A percentile compares a stretch with the other conserved stretches of the same genome.
Evolutionary conservation across 176 grass and related monocot genomes (phyloP).

Genomic region (Calamus simplicifolius): DNA sequence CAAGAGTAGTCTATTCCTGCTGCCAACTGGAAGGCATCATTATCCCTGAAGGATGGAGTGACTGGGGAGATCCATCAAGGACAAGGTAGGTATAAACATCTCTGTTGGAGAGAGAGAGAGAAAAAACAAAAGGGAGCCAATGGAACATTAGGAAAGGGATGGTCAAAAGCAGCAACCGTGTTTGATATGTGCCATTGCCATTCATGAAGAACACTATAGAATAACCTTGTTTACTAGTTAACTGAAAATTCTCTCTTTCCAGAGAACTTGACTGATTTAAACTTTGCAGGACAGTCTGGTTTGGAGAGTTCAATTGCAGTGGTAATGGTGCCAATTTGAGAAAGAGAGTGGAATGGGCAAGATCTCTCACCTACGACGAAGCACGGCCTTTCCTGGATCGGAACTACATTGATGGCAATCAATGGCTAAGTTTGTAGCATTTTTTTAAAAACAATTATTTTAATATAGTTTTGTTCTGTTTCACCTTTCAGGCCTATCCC

Average conservation of each 20-base stretch:
- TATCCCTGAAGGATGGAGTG: conserved; percentile 74
- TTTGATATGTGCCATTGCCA: too few species aligned
- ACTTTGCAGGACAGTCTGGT: conserved; percentile 51
- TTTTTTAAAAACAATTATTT: too few species aligned
- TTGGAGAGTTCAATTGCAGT: conserved; percentile 70
- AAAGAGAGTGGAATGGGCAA: conserved; percentile 61
- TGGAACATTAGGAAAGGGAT: too few species aligned
- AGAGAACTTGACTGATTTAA: too few species aligned
- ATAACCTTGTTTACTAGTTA: too few species aligned
- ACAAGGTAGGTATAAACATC: conserved; percentile 37
- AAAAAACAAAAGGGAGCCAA: background rate
- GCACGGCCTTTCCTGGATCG: conserved; percentile 57
- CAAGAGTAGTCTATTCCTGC: conserved; percentile 69
- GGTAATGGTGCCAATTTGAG: conserved; percentile 55
- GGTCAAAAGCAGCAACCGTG: too few species aligned
- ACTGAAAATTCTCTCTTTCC: too few species aligned
- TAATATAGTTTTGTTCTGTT: too few species aligned
- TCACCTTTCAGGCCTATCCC: too few species aligned
- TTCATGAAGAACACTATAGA: too few species aligned
- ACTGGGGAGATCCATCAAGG: conserved; percentile 75
- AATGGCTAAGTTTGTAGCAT: conserved; percentile 64
- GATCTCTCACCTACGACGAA: conserved; percentile 62
- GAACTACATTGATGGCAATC: conserved; percentile 67
- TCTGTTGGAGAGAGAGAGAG: background rate
- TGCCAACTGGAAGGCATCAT: conserved; percentile 71